Evolutionary conservation across 2,329 filamentous ascomycete species (phyloP).

Genomic region (Lomentospora prolificans): DNA sequence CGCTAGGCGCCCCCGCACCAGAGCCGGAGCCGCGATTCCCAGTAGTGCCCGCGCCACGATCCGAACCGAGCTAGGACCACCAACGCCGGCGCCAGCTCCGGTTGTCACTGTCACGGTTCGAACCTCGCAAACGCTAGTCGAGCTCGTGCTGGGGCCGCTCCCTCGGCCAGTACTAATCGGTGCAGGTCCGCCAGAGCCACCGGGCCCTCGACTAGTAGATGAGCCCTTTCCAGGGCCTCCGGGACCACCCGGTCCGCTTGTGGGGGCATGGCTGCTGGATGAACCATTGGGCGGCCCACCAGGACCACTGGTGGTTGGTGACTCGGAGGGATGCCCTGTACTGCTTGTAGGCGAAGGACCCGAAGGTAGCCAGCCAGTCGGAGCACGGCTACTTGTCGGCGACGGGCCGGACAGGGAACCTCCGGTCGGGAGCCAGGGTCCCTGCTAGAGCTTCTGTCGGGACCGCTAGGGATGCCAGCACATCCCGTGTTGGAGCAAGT

Average conservation of each 20-base stretch:
- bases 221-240: not conserved
- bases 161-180: not conserved
- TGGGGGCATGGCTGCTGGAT: not conserved
- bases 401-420: not conserved
- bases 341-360: not conserved
- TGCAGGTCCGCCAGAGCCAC: not conserved
- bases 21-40: not conserved
- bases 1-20: not conserved
- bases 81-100: not conserved
- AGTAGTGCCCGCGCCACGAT: not conserved
- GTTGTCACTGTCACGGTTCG: not conserved
- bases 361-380: not conserved
- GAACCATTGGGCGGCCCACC: not conserved
- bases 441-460: not conserved
- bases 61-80: not conserved
- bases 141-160: not conserved
- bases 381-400: not conserved
- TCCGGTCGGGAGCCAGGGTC: not conserved
- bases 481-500: slow-evolving; percentile 3
- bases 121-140: not conserved
- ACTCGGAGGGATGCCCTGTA: no score
- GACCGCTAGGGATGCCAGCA: not conserved
- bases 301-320: not conserved
- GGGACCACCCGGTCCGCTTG: not conserved
- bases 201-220: not conserved